Conservation (phyloP, 768 basidiomycete genomes). For the Macrocybe gigantea region DNA sequence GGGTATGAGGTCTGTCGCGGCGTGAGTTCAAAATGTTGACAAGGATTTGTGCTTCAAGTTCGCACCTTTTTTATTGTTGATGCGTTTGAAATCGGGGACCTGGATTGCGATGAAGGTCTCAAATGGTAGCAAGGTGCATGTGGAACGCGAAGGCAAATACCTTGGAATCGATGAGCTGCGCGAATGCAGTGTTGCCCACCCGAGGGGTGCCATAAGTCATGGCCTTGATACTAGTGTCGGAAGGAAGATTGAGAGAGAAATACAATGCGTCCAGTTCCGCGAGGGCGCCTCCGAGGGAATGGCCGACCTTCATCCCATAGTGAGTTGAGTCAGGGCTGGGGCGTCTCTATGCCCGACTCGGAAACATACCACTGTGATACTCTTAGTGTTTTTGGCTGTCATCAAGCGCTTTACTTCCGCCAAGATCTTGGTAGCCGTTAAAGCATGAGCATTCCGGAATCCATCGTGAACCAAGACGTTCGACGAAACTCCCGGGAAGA, state of each 20-base stretch:
- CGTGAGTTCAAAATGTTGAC: neutral
- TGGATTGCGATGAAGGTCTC: slow-evolving; percentile 3
- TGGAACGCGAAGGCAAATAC: slow-evolving; percentile 14
- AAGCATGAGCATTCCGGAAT: slow-evolving; percentile 45
- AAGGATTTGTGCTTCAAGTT: neutral
- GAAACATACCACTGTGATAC: slow-evolving; percentile 33
- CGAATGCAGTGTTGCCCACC: slow-evolving; percentile 47
- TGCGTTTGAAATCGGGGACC: slow-evolving; percentile 31
- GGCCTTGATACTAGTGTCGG: slow-evolving; percentile 29
- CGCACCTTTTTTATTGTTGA: slow-evolving; percentile 32
- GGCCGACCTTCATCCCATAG: slow-evolving; percentile 28
- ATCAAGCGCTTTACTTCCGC: slow-evolving; percentile 36
- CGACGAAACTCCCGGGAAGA: slow-evolving; percentile 50
- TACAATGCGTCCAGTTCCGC: slow-evolving; percentile 46
- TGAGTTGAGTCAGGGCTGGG: slow-evolving; percentile 6
- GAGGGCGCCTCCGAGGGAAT: slow-evolving; percentile 48
- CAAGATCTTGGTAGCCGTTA: slow-evolving; percentile 39
- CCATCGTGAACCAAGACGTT: slow-evolving; percentile 45
- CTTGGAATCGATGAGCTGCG: slow-evolving; percentile 41
- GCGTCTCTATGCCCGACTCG: slow-evolving; percentile 3
- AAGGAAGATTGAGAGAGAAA: slow-evolving; percentile 41
- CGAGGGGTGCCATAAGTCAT: slow-evolving; percentile 47
- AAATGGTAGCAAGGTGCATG: neutral
- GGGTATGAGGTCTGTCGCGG: slow-evolving; percentile 38
- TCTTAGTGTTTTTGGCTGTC: slow-evolving; percentile 25